phyloP scores from a whole-genome alignment of 1,284 basidiomycete species.

The Ceratobasidium sp. region DNA sequence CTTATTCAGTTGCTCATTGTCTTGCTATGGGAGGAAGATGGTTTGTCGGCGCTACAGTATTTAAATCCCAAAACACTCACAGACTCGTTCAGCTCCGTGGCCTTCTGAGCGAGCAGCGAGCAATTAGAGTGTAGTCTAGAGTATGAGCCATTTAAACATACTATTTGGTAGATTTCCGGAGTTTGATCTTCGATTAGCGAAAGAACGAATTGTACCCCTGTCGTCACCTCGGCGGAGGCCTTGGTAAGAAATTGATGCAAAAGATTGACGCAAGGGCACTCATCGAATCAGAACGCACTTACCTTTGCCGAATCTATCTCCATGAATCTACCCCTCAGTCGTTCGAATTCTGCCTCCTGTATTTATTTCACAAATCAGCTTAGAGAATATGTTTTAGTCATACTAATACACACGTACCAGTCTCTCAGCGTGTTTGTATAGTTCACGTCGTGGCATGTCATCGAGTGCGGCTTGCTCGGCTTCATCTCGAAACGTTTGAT shows the following conservation, averaged over 20 bases:
- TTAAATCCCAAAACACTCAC: too few relatives aligned
- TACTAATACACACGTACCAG: slow-evolving; percentile 6
- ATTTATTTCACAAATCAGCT: background rate
- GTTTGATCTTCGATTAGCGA: slow-evolving; percentile 16
- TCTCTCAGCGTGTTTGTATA: background rate
- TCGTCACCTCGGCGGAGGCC: slow-evolving; percentile 15
- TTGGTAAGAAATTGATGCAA: background rate
- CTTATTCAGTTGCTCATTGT: background rate
- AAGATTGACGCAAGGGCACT: too few relatives aligned
- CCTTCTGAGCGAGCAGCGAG: background rate
- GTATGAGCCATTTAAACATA: background rate
- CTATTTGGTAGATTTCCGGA: background rate
- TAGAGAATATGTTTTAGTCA: background rate
- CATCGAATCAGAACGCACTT: background rate
- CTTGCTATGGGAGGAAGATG: background rate
- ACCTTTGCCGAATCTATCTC: slow-evolving; percentile 32
- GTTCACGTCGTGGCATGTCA: background rate
- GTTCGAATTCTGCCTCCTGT: slow-evolving; percentile 19
- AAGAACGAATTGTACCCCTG: slow-evolving; percentile 18
- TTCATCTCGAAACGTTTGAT: slow-evolving; percentile 4
- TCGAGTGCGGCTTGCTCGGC: background rate
- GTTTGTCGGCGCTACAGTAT: too few relatives aligned
- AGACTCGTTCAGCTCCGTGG: background rate
- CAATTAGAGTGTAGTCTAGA: background rate
- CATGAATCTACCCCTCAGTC: background rate